A percentile compares a stretch with the other conserved stretches of the same genome.
Conservation (phyloP, 352 stramenopile species). For the Phytophthora melonis region DNA sequence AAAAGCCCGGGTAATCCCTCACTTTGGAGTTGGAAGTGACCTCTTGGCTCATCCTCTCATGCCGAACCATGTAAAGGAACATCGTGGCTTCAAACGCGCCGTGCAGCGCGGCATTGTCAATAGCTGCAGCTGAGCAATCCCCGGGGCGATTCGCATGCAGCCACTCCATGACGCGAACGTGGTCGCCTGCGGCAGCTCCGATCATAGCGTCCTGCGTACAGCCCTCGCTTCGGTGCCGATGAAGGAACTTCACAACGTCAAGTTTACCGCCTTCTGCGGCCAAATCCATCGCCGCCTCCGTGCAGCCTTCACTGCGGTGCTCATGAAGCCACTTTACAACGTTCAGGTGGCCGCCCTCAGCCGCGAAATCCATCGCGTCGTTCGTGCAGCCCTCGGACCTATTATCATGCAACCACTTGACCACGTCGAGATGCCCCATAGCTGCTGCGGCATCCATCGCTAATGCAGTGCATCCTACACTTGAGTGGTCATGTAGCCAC, state of each 20-base stretch:
- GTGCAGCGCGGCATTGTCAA: neutral
- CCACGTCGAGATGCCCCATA: neutral
- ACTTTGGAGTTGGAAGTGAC: neutral
- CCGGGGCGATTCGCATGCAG: neutral
- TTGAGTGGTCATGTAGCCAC: conserved; percentile 12
- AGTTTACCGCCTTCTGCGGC: neutral
- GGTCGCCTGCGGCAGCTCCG: neutral
- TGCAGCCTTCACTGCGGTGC: conserved; percentile 10
- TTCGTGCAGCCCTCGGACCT: neutral
- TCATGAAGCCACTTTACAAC: conserved; percentile 10
- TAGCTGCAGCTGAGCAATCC: neutral
- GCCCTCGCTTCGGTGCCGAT: neutral
- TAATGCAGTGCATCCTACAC: neutral
- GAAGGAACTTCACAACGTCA: neutral
- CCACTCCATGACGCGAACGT: neutral
- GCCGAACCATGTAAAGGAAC: neutral
- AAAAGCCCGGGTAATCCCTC: neutral
- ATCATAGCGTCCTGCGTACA: neutral
- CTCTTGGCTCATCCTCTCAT: neutral
- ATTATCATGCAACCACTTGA: conserved; percentile 9
- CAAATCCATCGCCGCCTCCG: neutral
- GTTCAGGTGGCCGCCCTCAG: conserved; percentile 5
- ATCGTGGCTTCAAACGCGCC: neutral
- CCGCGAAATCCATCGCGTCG: conserved; percentile 13
- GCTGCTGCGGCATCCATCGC: conserved; percentile 17